Evolutionary conservation across 2,329 filamentous ascomycete genomes (phyloP), one percentile per base, ranked within the genome.

Genomic region (Zasmidium cellare): DNA sequence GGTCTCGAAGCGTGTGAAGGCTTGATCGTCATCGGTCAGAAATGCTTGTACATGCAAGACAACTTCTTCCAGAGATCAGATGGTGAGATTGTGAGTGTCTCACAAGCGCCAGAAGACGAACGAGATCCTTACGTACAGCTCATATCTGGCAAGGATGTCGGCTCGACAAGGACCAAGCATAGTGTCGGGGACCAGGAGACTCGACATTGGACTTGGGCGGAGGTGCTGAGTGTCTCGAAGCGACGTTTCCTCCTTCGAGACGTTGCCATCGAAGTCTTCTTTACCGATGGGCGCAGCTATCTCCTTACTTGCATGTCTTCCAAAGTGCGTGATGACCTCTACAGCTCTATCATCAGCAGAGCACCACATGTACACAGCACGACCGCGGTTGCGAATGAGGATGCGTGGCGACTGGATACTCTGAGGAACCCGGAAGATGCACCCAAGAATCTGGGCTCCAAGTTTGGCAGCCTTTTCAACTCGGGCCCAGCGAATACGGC

Each of bases 181-280:
- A 79, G 60, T 28, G 71, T 75, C 46, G 70, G 70, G 19, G 90
- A 96, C 50, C 90, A 96, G 68, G 90, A 93, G 60, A 92, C 89
- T 1, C 85, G 92, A 65, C 88, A 89, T 72, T 99, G 94, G 96
- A 89, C 87, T 64, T 99, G 93, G 93, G 84, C 87, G 2, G 93
- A 97, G 71, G 87, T 97, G 14, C 90, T 97, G 65, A 97, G 92
- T 71, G 89, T 97, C 35, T 97, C 93, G 0, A 99, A 99, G 74
- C 87, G 96, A 19, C 88, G 93, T 6, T 99, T 97, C 73, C 77
- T 99, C 3, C 96, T 97, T 75, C 87, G 94, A 23, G 93, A 99
- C 69, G 94, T 99, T 12, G 92, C 91, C 0, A 87, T 97, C n/a
- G 94, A 99, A 71, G 84, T 97, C 2, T 99, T 99, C 77, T 99